Conservation (phyloP, 306 rosid species). For the Elaeagnus macrophylla region DNA sequence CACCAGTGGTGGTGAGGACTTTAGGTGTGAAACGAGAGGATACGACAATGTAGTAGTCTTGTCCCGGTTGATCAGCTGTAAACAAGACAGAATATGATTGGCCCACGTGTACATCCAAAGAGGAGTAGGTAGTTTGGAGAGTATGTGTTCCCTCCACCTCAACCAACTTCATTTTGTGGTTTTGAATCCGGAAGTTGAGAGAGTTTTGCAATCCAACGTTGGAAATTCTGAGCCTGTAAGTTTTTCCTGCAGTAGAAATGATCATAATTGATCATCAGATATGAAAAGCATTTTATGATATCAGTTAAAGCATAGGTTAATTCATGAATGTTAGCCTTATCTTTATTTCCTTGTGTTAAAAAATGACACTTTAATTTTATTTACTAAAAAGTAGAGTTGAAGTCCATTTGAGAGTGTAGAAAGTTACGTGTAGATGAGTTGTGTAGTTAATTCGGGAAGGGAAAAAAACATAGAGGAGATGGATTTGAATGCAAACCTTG, state of each 20-base stretch:
- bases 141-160: slow-evolving; percentile 98
- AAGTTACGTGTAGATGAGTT: too few species aligned
- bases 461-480: too few species aligned
- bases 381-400: too few species aligned
- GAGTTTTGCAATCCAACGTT: slow-evolving; percentile 83
- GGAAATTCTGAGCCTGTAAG: slow-evolving; percentile 88
- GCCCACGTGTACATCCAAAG: slow-evolving; percentile 82
- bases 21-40: slow-evolving; percentile 59
- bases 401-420: too few species aligned
- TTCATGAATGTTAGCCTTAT: too few species aligned
- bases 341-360: too few species aligned
- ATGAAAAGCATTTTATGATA: too few species aligned
- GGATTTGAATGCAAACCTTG: slow-evolving; percentile 46
- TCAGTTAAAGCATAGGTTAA: too few species aligned
- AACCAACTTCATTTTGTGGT: slow-evolving; percentile 72
- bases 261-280: background rate
- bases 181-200: slow-evolving; percentile 79
- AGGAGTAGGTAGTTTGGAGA: slow-evolving; percentile 73
- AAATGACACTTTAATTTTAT: too few species aligned
- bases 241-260: slow-evolving; percentile 52
- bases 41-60: slow-evolving; percentile 67
- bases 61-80: slow-evolving; percentile 82
- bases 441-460: too few species aligned
- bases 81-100: slow-evolving; percentile 84
- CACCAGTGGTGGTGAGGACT: slow-evolving; percentile 56